phyloP scores from a whole-genome alignment of 805 yeast species.

The Jamesozyma hellenica region DNA sequence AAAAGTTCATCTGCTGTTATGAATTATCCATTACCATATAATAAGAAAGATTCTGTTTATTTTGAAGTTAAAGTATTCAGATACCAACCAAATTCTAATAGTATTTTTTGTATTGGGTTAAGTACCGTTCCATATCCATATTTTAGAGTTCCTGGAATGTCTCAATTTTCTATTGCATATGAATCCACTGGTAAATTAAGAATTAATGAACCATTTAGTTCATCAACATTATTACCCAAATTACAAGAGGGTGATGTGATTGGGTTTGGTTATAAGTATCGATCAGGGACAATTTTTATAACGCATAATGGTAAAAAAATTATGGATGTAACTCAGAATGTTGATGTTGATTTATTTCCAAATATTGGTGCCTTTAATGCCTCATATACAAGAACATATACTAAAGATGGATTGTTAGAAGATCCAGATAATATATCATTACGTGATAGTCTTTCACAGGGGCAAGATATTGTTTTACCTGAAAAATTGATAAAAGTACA shows the following conservation, averaged over 20 bases:
- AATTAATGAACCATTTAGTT: slow-evolving; percentile 50
- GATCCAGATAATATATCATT: slow-evolving; percentile 28
- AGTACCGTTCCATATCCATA: slow-evolving; percentile 66
- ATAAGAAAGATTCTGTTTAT: slow-evolving; percentile 56
- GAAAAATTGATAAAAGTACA: slow-evolving; percentile 19
- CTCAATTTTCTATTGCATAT: slow-evolving; percentile 58
- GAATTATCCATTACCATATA: slow-evolving; percentile 31
- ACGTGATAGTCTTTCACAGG: slow-evolving; percentile 19
- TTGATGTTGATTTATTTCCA: slow-evolving; percentile 37
- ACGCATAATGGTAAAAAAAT: slow-evolving; percentile 89
- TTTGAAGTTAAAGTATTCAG: slow-evolving; percentile 51
- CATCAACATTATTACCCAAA: slow-evolving; percentile 32
- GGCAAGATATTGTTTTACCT: slow-evolving; percentile 15
- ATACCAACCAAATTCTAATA: slow-evolving; percentile 28
- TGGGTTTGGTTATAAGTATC: slow-evolving; percentile 80
- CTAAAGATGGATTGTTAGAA: slow-evolving; percentile 27
- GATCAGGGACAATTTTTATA: slow-evolving; percentile 78
- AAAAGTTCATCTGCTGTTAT: slow-evolving; percentile 26
- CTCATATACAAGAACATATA: slow-evolving; percentile 30
- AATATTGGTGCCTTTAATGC: slow-evolving; percentile 33
- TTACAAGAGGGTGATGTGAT: slow-evolving; percentile 80
- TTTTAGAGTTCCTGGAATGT: slow-evolving; percentile 66
- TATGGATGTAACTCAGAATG: slow-evolving; percentile 67
- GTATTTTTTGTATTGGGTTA: slow-evolving; percentile 55
- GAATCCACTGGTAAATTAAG: slow-evolving; percentile 65